A percentile compares a stretch with the other conserved stretches of the same genome.
Conservation (phyloP, 306 rosid species). For the Prunus campanulata region DNA sequence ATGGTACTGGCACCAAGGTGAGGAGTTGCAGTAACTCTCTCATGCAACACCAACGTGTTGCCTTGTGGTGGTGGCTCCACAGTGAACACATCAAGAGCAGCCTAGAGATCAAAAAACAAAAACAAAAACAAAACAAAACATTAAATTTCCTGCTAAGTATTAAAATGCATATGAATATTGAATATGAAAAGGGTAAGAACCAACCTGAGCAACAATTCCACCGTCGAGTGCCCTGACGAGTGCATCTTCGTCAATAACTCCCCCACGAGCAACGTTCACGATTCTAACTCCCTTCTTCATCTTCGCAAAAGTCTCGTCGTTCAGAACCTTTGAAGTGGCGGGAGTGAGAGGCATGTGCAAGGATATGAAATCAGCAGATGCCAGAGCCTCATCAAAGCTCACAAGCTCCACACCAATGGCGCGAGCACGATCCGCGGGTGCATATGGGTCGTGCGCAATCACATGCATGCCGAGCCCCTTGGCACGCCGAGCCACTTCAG, state of each 20-base stretch:
- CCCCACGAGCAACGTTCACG: constrained; percentile 96
- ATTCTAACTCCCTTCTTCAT: constrained; percentile 96
- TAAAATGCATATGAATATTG: background rate
- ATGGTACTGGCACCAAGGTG: constrained; percentile 96
- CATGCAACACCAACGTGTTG: constrained; percentile 71
- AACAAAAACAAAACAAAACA: background rate
- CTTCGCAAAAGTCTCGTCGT: constrained; percentile 88
- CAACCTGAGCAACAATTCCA: constrained; percentile 93
- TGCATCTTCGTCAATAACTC: constrained; percentile 97
- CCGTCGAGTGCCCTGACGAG: constrained; percentile 84
- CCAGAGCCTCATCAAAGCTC: constrained; percentile 84
- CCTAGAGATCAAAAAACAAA: constrained; percentile 40
- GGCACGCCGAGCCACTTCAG: constrained; percentile 98
- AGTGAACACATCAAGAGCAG: constrained; percentile 92
- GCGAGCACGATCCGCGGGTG: constrained; percentile 94
- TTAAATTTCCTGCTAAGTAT: background rate
- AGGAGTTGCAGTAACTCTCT: constrained; percentile 92
- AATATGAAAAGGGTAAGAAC: background rate
- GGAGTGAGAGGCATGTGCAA: constrained; percentile 98
- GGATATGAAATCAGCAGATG: constrained; percentile 89
- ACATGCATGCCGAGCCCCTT: constrained; percentile 99
- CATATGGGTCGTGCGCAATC: constrained; percentile 93
- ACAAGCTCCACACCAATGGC: constrained; percentile 96
- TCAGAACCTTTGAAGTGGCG: constrained; percentile 76
- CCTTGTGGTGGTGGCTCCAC: constrained; percentile 82